phyloP scores from a whole-genome alignment of 371 early-diverging fungal genomes.

The Batkoa obscura region DNA sequence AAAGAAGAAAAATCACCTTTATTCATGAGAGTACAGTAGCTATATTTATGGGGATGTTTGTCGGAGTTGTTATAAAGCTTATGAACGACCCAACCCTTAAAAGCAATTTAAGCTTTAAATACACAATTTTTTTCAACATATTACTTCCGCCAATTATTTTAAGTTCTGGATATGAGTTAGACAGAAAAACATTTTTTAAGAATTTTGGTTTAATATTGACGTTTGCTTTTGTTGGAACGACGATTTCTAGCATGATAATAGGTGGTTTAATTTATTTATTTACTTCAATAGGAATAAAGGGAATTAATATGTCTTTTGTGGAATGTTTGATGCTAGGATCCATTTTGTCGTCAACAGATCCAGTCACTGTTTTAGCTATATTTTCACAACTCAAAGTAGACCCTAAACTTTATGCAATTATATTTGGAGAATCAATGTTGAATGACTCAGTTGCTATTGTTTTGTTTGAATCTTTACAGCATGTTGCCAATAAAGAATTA shows the following conservation, averaged over 20 bases:
- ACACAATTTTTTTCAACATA: conserved; percentile 82
- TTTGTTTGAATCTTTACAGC: conserved; percentile 65
- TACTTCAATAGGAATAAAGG: conserved; percentile 46
- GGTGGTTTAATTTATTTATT: conserved; percentile 45
- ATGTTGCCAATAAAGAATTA: conserved; percentile 57
- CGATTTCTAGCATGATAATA: conserved; percentile 71
- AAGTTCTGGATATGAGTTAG: conserved; percentile 84
- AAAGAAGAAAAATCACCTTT: conserved; percentile 57
- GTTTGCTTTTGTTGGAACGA: conserved; percentile 82
- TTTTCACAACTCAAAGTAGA: conserved; percentile 83
- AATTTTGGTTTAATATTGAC: conserved; percentile 72
- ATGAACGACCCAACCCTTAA: conserved; percentile 46
- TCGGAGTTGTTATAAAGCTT: conserved; percentile 65
- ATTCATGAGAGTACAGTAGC: conserved; percentile 89
- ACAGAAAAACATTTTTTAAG: conserved; percentile 64
- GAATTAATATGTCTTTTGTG: conserved; percentile 38
- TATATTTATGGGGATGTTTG: conserved; percentile 65
- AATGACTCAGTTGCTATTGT: conserved; percentile 94
- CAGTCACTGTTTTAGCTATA: conserved; percentile 84
- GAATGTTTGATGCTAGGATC: conserved; percentile 86
- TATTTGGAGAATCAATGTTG: conserved; percentile 83
- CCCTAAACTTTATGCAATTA: conserved; percentile 75
- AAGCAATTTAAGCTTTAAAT: conserved; percentile 76
- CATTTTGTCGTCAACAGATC: conserved; percentile 88
- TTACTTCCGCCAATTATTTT: conserved; percentile 90